Evolutionary conservation across 75 land plant species (phyloP).

Genomic region (Isoetes taiwanensis): DNA sequence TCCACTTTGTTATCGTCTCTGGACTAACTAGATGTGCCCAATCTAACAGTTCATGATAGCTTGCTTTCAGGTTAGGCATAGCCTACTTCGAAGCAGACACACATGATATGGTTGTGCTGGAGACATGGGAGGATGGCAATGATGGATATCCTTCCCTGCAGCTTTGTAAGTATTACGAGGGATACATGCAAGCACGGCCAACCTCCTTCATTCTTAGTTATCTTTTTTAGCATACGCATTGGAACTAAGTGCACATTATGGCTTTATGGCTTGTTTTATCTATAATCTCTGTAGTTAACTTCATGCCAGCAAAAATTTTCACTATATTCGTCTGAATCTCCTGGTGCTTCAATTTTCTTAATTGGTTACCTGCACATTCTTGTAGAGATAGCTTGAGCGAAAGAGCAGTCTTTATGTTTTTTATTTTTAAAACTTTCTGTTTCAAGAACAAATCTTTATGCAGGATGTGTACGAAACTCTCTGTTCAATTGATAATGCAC

Average conservation of each 20-base stretch:
- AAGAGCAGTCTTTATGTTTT: too few relatives aligned
- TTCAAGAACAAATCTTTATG: too few relatives aligned
- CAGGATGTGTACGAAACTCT: too few relatives aligned
- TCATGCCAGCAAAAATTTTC: not conserved
- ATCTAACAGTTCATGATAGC: too few relatives aligned
- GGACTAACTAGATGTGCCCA: too few relatives aligned
- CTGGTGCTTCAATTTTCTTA: not conserved
- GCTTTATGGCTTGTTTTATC: not conserved
- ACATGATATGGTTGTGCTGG: constrained; percentile 64
- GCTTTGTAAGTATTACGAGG: constrained; percentile 32
- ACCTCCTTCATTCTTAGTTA: not conserved
- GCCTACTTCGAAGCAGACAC: constrained; percentile 65
- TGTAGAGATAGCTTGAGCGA: too few relatives aligned
- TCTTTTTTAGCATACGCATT: not conserved
- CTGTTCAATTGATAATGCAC: too few relatives aligned
- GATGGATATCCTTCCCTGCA: constrained; percentile 59
- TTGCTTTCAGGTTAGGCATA: constrained; percentile 89
- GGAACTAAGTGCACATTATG: not conserved
- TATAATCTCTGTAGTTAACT: not conserved
- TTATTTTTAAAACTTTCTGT: too few relatives aligned
- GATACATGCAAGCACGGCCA: not conserved
- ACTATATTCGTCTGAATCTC: not conserved
- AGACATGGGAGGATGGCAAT: constrained; percentile 83
- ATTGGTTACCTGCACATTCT: too few relatives aligned
- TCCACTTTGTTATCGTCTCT: too few relatives aligned